Evolutionary conservation across 345 rosid genomes (phyloP).

Genomic region (Lepidium didymum): DNA sequence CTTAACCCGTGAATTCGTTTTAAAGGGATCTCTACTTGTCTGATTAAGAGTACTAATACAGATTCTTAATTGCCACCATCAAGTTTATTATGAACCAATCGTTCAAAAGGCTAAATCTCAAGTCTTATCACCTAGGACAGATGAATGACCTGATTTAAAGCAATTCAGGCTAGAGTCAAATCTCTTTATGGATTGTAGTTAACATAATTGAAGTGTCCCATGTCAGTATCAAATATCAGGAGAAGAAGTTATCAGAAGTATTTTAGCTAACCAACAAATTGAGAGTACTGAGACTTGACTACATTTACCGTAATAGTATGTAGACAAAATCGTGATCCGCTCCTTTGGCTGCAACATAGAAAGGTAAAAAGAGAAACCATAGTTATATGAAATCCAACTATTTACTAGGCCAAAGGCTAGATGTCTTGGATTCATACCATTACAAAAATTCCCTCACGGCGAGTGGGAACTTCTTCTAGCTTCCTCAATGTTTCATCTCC

Average conservation of each 20-base stretch:
- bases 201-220: constrained; percentile 23
- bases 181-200: constrained; percentile 26
- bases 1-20: background rate
- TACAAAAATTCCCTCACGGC: constrained; percentile 83
- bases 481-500: constrained; percentile 83
- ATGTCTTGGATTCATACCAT: constrained; percentile 46
- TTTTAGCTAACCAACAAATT: constrained; percentile 15
- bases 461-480: constrained; percentile 90
- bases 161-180: constrained; percentile 24
- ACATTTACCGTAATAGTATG: constrained; percentile 51
- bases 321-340: constrained; percentile 76
- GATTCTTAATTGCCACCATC: background rate
- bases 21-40: background rate
- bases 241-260: constrained; percentile 6
- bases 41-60: background rate
- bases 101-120: constrained; percentile 4
- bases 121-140: constrained; percentile 20
- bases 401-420: constrained; percentile 2
- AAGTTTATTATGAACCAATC: background rate
- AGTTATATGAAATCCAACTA: background rate
- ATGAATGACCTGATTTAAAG: constrained; percentile 18
- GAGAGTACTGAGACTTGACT: background rate
- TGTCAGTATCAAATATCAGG: constrained; percentile 23
- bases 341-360: constrained; percentile 41
- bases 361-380: background rate